Base-by-base conservation (phyloP, 2,329 filamentous ascomycete species). In the Penicillium hesseltinei region DNA sequence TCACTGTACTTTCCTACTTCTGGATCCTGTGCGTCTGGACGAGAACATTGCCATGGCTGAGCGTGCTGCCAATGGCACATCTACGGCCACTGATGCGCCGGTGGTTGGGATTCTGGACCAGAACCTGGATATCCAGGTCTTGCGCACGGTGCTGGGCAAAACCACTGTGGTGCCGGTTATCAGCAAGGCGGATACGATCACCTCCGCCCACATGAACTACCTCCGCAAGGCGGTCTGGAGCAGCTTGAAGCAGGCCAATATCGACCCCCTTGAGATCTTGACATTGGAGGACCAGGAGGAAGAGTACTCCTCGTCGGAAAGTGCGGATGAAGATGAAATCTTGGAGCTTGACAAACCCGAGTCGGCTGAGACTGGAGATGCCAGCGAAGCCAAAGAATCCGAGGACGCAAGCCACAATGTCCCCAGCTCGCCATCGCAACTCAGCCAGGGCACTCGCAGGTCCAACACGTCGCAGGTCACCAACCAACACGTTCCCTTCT, bases 131-230 rank as follows among this genome's bases (percentile, higher is more conserved):
- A 78, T 99, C 25, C 92, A 96, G 71, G 89, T 97, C 56, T 82
- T 99, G 68, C 89, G 90, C 47, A 89, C 89, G 17, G 83, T 99
- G 29, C 88, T 96, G 73, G 89, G 90, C 67, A 97, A 96, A 81
- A 97, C 94, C 0, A 96, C 91, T 0, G 91, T 97, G 58, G 91
- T 99, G 46, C 94, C 94, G 0, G 88, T 99, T 57, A 93, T 99
- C 70, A 90, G 92, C 71, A 99, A 99, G 77, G 93, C 94, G 39
- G 94, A 99, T 73, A 97, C 92, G 15, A 89, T 97, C 67, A 97
- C 94, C n/a, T 88, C 89, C 0, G 89, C 90, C 52, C 94, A 99
- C 76, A 97, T 97, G 94, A 82, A 85, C 45, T 88, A 91, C 67
- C 83, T 99, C 64, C 97, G 97, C 81, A 91, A 88, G 76, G 88